phyloP scores from a whole-genome alignment of 2,329 filamentous ascomycete species.

The Beauveria rudraprayagi region DNA sequence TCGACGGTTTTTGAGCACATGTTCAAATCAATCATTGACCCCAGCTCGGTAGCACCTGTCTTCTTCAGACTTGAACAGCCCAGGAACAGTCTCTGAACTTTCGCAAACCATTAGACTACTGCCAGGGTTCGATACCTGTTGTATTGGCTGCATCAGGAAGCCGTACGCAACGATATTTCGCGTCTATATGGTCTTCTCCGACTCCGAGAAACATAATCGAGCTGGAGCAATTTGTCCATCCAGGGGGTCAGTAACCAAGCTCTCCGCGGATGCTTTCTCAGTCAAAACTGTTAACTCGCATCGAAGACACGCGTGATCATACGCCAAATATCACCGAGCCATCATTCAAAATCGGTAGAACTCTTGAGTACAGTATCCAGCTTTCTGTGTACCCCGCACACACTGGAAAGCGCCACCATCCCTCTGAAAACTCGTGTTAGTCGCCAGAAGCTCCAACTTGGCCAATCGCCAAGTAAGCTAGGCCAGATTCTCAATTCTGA shows the following conservation, averaged over 20 bases:
- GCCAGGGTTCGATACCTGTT: conserved; percentile 57
- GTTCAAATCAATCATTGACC: conserved; percentile 63
- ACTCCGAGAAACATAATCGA: conserved; percentile 65
- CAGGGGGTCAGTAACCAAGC: conserved; percentile 48
- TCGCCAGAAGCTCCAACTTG: no score
- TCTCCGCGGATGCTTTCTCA: conserved; percentile 12
- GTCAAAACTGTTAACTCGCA: conserved; percentile 40
- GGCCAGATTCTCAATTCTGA: no score
- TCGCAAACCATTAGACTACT: conserved; percentile 59
- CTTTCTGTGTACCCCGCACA: no score
- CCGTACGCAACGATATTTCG: conserved; percentile 67
- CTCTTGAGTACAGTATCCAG: not conserved
- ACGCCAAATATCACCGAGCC: conserved; percentile 89
- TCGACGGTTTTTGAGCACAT: conserved; percentile 64
- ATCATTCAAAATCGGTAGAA: conserved; percentile 74
- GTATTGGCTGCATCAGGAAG: conserved; percentile 65
- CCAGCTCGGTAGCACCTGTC: conserved; percentile 53
- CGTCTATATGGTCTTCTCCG: conserved; percentile 56
- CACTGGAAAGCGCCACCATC: no score
- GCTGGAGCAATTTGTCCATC: conserved; percentile 63
- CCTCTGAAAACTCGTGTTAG: no score
- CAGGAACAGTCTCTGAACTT: conserved; percentile 65
- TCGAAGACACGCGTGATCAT: conserved; percentile 72
- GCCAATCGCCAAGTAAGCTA: no score
- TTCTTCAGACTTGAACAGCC: conserved; percentile 59